These are phyloP conservation scores for Penicillium odoratum DNA, from an alignment of 495 filamentous ascomycete species.

Conservation along the genomic window DNA sequence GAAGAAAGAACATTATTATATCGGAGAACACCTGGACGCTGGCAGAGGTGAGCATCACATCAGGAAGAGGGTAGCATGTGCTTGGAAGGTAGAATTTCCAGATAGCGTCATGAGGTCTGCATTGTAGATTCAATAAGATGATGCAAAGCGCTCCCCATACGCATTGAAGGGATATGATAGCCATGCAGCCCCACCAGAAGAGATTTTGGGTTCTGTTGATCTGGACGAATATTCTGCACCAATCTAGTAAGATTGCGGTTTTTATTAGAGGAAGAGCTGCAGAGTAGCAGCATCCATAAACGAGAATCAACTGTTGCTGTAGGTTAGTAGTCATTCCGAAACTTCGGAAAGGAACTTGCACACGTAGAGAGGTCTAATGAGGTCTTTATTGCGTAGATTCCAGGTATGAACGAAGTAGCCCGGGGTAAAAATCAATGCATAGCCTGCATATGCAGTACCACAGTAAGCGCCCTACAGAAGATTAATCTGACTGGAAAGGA, in stretches of 20 bases:
- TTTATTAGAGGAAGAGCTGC: constrained; percentile 21
- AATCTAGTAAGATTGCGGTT: constrained; percentile 23
- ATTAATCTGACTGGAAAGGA: neutral
- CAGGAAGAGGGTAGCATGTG: constrained; percentile 24
- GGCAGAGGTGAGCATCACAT: constrained; percentile 30
- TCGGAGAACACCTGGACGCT: constrained; percentile 42
- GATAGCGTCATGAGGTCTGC: constrained; percentile 21
- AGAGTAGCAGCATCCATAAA: constrained; percentile 27
- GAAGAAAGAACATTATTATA: constrained; percentile 38
- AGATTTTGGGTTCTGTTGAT: constrained; percentile 12
- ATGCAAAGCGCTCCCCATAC: constrained; percentile 20
- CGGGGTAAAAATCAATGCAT: constrained; percentile 18
- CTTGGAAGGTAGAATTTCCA: constrained; percentile 22
- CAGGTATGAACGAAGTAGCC: constrained; percentile 27
- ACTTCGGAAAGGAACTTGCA: neutral
- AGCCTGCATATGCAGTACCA: constrained; percentile 24
- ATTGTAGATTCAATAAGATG: constrained; percentile 22
- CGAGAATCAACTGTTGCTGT: constrained; percentile 13
- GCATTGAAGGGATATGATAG: constrained; percentile 19
- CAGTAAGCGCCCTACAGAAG: constrained; percentile 22
- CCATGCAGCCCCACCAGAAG: constrained; percentile 25
- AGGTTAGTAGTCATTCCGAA: neutral
- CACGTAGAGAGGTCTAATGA: constrained; percentile 20
- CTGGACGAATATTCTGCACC: constrained; percentile 24
- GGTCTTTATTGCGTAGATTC: constrained; percentile 21